Conservation (phyloP, 305 asterid genomes). For the Caryopteris hybrid region DNA sequence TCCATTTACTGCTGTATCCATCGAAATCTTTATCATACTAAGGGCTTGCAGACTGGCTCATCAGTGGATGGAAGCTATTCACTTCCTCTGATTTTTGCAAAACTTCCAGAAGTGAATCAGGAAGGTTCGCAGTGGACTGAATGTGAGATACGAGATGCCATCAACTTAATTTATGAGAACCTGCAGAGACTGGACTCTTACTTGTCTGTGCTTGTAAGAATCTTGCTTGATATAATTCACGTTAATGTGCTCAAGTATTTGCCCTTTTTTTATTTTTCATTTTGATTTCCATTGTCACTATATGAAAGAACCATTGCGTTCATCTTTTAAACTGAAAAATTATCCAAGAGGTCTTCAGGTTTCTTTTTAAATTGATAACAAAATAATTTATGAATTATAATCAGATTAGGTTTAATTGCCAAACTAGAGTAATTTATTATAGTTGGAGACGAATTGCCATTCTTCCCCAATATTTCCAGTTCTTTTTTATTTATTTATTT, state of each 20-base stretch:
- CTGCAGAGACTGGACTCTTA: constrained; percentile 70
- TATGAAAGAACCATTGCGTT: constrained; percentile 5
- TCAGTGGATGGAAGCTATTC: constrained; percentile 89
- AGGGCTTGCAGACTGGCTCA: constrained; percentile 70
- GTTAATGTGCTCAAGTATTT: constrained; percentile 8
- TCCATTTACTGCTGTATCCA: constrained; percentile 18
- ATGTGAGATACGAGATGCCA: constrained; percentile 75
- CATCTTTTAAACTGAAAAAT: not conserved
- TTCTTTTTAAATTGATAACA: too few species aligned
- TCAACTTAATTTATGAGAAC: constrained; percentile 72
- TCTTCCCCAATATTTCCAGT: too few species aligned
- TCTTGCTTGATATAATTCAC: constrained; percentile 20
- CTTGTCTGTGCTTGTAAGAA: constrained; percentile 69
- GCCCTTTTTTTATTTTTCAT: not conserved
- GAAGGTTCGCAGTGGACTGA: constrained; percentile 91
- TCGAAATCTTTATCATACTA: constrained; percentile 14
- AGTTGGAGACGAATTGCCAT: too few species aligned
- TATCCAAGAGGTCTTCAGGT: not conserved
- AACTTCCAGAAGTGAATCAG: constrained; percentile 83
- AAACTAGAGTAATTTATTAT: not conserved
- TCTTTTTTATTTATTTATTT: too few species aligned
- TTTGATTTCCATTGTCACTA: constrained; percentile 7
- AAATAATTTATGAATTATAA: not conserved
- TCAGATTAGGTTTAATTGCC: not conserved
- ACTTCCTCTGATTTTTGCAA: constrained; percentile 67